These are phyloP conservation scores for Alternaria infectoria DNA, from an alignment of 2,329 filamentous ascomycete species.

Conservation along the genomic window DNA sequence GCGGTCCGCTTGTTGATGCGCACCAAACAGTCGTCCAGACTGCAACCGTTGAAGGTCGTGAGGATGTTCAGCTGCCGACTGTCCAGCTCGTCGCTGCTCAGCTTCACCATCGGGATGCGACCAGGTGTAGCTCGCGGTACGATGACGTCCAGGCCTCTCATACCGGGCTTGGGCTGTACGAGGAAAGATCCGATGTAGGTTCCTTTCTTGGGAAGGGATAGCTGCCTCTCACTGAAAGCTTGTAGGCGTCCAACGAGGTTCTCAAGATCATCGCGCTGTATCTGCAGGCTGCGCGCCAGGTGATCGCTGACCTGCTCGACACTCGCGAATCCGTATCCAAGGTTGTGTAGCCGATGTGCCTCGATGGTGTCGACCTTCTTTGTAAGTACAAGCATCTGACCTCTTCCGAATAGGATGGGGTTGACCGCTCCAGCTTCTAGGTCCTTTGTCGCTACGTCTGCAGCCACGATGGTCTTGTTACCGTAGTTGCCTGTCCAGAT, in stretches of 20 bases:
- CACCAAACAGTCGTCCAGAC: conserved; percentile 38
- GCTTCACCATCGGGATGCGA: conserved; percentile 53
- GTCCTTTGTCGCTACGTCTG: conserved; percentile 40
- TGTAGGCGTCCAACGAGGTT: conserved; percentile 69
- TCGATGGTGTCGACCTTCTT: conserved; percentile 67
- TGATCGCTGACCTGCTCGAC: conserved; percentile 66
- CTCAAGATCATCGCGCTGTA: conserved; percentile 68
- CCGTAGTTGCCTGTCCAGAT: conserved; percentile 48
- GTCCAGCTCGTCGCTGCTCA: conserved; percentile 41
- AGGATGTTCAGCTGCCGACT: conserved; percentile 29
- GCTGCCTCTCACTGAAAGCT: conserved; percentile 52
- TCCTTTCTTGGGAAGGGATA: conserved; percentile 58
- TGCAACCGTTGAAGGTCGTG: conserved; percentile 33
- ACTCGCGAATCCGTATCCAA: conserved; percentile 77
- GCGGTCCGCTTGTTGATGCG: conserved; percentile 38
- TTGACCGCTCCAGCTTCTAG: conserved; percentile 47
- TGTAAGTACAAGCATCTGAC: conserved; percentile 82
- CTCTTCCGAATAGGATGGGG: conserved; percentile 64
- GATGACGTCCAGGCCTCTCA: conserved; percentile 53
- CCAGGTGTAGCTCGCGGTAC: conserved; percentile 50
- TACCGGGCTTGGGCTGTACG: conserved; percentile 46
- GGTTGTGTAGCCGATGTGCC: conserved; percentile 67
- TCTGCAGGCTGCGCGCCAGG: conserved; percentile 76
- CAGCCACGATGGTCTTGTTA: conserved; percentile 32
- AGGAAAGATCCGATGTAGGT: conserved; percentile 49